phyloP scores from a whole-genome alignment of 169 alveolate species.

The Besnoitia besnoiti region DNA sequence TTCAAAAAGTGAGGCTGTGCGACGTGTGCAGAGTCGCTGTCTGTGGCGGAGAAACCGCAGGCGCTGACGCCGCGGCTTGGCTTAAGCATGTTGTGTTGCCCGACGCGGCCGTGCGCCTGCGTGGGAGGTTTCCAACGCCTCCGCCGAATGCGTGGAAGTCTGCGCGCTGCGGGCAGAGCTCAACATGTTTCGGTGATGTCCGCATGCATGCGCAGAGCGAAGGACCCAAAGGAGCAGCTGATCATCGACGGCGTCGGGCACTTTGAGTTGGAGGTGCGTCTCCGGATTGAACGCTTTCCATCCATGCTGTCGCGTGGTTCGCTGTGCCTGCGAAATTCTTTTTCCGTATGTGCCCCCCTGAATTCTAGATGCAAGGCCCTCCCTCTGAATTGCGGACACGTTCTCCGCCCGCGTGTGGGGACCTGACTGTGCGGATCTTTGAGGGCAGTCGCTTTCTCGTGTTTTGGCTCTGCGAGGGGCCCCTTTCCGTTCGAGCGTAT shows the following conservation, averaged over 20 bases:
- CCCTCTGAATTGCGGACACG: too few species aligned
- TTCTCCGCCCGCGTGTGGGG: too few species aligned
- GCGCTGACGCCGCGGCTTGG: not conserved
- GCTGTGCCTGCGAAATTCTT: not conserved
- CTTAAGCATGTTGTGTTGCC: not conserved
- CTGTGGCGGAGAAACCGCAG: not conserved
- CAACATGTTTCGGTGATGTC: too few species aligned
- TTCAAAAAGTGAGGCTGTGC: conserved; percentile 71
- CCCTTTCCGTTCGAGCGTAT: too few species aligned
- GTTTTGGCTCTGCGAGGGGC: too few species aligned
- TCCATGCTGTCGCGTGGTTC: not conserved
- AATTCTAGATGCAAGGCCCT: too few species aligned
- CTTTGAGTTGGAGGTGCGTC: conserved; percentile 72
- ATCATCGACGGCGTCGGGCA: conserved; percentile 72
- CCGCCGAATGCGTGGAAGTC: too few species aligned
- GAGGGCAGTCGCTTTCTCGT: too few species aligned
- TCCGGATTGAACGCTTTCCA: not conserved
- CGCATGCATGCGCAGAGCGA: conserved; percentile 51
- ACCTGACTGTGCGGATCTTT: too few species aligned
- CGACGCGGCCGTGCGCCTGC: not conserved
- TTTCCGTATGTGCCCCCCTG: too few species aligned
- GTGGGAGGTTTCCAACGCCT: too few species aligned
- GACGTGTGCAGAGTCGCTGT: not conserved
- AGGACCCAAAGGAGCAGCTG: conserved; percentile 69
- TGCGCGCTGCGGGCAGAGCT: too few species aligned